A percentile compares a stretch with the other conserved stretches of the same genome.
These are phyloP conservation scores for Viola odorata DNA, from an alignment of 345 rosid species.

Conservation along the genomic window DNA sequence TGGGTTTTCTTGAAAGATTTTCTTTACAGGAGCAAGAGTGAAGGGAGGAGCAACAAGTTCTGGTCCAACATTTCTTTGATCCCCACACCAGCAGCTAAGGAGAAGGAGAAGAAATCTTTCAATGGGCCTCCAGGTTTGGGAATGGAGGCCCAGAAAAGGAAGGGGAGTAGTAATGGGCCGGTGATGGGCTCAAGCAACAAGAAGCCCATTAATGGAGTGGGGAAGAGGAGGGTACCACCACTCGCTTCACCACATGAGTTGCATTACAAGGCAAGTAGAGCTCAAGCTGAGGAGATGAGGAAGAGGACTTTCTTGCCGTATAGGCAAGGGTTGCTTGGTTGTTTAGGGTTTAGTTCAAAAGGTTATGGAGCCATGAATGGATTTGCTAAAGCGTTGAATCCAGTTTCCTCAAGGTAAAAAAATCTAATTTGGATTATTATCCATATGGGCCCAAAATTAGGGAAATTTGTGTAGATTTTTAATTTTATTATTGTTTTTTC, in stretches of 20 bases:
- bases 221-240: conserved; percentile 71
- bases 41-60: conserved; percentile 79
- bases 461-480: conserved; percentile 20
- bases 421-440: background rate
- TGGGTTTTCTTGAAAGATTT: conserved; percentile 92
- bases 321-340: conserved; percentile 90
- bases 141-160: conserved; percentile 13
- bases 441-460: background rate
- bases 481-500: background rate
- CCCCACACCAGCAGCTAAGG: conserved; percentile 40
- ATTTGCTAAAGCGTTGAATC: conserved; percentile 79
- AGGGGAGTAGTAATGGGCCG: conserved; percentile 10
- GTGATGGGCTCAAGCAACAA: conserved; percentile 13
- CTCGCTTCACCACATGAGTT: conserved; percentile 81
- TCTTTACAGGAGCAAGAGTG: conserved; percentile 75
- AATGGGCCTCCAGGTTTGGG: conserved; percentile 6
- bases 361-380: conserved; percentile 94
- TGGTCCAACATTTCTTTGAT: conserved; percentile 34
- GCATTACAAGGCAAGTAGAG: conserved; percentile 84
- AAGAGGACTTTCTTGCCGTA: conserved; percentile 92
- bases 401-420: conserved; percentile 74
- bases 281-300: conserved; percentile 96
- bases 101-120: background rate
- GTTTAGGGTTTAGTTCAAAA: conserved; percentile 92
- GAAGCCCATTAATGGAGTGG: conserved; percentile 49